Evolutionary conservation across 768 basidiomycete species (phyloP).

Genomic region (Lyophyllum semitale): DNA sequence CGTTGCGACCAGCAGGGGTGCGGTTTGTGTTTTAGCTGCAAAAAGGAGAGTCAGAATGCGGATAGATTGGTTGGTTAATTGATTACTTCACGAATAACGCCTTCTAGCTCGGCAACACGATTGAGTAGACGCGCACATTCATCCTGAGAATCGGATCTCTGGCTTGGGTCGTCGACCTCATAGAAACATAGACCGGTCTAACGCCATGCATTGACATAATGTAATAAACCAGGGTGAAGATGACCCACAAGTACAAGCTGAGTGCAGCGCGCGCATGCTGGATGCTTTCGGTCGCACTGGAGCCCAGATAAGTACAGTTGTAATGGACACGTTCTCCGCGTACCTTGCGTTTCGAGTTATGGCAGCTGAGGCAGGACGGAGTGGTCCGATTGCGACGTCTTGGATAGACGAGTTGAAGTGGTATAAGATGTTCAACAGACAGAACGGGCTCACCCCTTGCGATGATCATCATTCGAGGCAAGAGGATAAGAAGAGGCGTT

Average conservation of each 20-base stretch:
- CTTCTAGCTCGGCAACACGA: slow-evolving; percentile 81
- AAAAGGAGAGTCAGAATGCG: background rate
- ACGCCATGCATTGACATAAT: background rate
- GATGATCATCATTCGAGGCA: slow-evolving; percentile 52
- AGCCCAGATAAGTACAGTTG: slow-evolving; percentile 1
- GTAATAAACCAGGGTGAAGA: background rate
- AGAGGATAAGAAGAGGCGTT: slow-evolving; percentile 27
- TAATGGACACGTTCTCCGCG: slow-evolving; percentile 9
- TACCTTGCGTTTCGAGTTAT: slow-evolving; percentile 75
- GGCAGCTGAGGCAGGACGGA: slow-evolving; percentile 73
- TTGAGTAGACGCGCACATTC: slow-evolving; percentile 68
- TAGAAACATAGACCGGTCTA: slow-evolving; percentile 85
- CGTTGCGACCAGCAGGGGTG: slow-evolving; percentile 67
- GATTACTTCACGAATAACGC: slow-evolving; percentile 76
- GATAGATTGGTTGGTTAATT: background rate
- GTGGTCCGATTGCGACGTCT: slow-evolving; percentile 72
- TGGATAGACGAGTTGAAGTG: background rate
- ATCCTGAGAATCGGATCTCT: slow-evolving; percentile 54
- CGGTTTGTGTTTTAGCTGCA: slow-evolving; percentile 68
- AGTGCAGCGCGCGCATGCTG: slow-evolving; percentile 50
- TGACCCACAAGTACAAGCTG: slow-evolving; percentile 46
- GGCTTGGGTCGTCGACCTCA: slow-evolving; percentile 76
- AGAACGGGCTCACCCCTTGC: slow-evolving; percentile 38
- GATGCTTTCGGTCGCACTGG: slow-evolving; percentile 51
- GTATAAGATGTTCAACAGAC: background rate